A percentile compares a stretch with the other conserved stretches of the same genome.
phyloP scores from a whole-genome alignment of 2,329 filamentous ascomycete genomes.

The Plectosphaerella plurivora region DNA sequence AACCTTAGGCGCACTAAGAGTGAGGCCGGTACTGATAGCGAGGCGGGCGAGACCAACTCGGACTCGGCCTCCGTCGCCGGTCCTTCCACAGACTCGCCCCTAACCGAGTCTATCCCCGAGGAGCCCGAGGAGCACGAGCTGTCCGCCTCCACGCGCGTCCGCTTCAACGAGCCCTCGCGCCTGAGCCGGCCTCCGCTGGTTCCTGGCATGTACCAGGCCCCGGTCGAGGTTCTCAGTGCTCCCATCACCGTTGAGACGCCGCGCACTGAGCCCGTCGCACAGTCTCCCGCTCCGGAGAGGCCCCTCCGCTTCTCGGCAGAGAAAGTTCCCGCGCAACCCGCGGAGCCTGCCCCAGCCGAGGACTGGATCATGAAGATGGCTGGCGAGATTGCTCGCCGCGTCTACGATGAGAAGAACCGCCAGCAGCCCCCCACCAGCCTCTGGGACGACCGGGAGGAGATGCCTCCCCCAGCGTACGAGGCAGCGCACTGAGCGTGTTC shows the following conservation, averaged over 20 bases:
- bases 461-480: slow-evolving; percentile 60
- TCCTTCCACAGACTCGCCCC: slow-evolving; percentile 57
- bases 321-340: slow-evolving; percentile 22
- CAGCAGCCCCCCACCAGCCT: slow-evolving; percentile 32
- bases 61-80: slow-evolving; percentile 51
- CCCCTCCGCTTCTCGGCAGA: slow-evolving; percentile 13
- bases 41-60: slow-evolving; percentile 38
- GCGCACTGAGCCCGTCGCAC: too few relatives aligned
- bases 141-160: slow-evolving; percentile 30
- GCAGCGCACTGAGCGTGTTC: slow-evolving; percentile 31
- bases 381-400: slow-evolving; percentile 80
- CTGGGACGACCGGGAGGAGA: slow-evolving; percentile 52
- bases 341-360: slow-evolving; percentile 53
- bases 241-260: slow-evolving; percentile 4
- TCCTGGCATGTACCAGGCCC: slow-evolving; percentile 25
- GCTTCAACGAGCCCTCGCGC: slow-evolving; percentile 30
- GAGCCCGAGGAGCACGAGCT: slow-evolving; percentile 48
- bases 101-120: slow-evolving; percentile 52
- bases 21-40: slow-evolving; percentile 47
- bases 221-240: slow-evolving; percentile 7
- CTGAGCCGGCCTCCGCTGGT: slow-evolving; percentile 24
- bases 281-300: not conserved
- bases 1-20: slow-evolving; percentile 66
- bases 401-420: slow-evolving; percentile 77
- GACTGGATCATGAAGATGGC: slow-evolving; percentile 94